A percentile compares a stretch with the other conserved stretches of the same genome.
Evolutionary conservation across 176 grass and related monocot species (phyloP).

Genomic region (Zizania latifolia): DNA sequence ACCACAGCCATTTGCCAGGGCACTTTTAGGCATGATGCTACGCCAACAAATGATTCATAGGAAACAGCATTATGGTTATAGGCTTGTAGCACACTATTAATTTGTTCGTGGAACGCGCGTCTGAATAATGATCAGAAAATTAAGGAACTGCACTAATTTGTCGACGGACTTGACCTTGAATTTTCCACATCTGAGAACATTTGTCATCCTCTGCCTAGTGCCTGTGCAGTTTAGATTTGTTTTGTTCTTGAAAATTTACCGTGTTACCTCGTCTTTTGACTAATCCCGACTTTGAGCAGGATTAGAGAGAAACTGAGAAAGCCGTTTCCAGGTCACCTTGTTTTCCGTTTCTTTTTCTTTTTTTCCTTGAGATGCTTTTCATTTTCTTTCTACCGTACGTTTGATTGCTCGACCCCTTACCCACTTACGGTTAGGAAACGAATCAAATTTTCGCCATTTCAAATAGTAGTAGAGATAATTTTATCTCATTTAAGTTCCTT

Average conservation of each 20-base stretch:
- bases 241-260: not conserved
- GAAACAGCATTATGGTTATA: conserved; percentile 26
- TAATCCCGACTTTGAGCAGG: not conserved
- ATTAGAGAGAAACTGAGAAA: not conserved
- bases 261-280: too few species aligned
- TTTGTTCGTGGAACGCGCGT: not conserved
- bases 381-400: not conserved
- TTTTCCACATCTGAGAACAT: not conserved
- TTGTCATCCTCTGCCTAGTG: too few species aligned
- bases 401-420: not conserved
- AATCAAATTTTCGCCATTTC: too few species aligned
- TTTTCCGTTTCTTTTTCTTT: not conserved
- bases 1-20: not conserved
- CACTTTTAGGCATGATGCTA: conserved; percentile 37
- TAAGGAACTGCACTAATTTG: not conserved
- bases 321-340: not conserved
- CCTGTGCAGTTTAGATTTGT: not conserved
- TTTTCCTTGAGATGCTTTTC: not conserved
- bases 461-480: too few species aligned
- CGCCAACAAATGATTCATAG: not conserved
- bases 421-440: too few species aligned
- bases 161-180: not conserved
- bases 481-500: too few species aligned
- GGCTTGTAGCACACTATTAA: conserved; percentile 30
- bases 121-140: not conserved